phyloP scores from a whole-genome alignment of 2,329 filamentous ascomycete species.

The Bertia moriformis region DNA sequence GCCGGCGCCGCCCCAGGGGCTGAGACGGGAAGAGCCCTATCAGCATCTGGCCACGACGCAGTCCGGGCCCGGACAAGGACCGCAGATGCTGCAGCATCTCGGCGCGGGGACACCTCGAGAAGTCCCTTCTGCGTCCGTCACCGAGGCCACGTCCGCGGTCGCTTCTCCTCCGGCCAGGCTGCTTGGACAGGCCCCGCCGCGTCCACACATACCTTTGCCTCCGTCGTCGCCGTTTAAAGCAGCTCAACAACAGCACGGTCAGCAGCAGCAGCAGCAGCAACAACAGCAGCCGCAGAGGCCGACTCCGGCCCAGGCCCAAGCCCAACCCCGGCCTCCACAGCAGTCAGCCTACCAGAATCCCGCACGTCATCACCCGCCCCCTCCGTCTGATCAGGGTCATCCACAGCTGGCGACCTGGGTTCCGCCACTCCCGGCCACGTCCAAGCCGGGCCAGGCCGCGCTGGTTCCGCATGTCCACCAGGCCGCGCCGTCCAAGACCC shows the following conservation, averaged over 20 bases:
- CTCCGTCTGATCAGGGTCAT: too few relatives aligned
- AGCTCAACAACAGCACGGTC: too few relatives aligned
- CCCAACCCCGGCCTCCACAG: not conserved
- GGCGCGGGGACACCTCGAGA: not conserved
- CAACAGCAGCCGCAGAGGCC: not conserved
- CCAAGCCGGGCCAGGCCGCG: too few relatives aligned
- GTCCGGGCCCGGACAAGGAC: not conserved
- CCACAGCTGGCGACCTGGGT: too few relatives aligned
- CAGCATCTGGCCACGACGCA: not conserved
- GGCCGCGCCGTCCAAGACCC: too few relatives aligned
- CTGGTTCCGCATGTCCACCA: too few relatives aligned
- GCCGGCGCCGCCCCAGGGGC: too few relatives aligned
- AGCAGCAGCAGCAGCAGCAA: too few relatives aligned
- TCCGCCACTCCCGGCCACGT: too few relatives aligned
- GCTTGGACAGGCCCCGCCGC: not conserved
- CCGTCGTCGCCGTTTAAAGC: too few relatives aligned
- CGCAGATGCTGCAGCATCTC: too few relatives aligned
- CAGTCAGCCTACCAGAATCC: not conserved
- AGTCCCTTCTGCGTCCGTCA: not conserved
- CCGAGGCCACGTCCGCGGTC: not conserved
- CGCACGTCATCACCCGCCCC: not conserved
- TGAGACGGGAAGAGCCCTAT: too few relatives aligned
- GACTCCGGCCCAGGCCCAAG: not conserved
- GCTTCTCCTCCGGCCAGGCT: not conserved
- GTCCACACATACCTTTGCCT: not conserved